Percentiles rank a stretch among this genome's conserved stretches.
phyloP scores from a whole-genome alignment of 1,284 basidiomycete species.

The Bondarzewia mesenterica region DNA sequence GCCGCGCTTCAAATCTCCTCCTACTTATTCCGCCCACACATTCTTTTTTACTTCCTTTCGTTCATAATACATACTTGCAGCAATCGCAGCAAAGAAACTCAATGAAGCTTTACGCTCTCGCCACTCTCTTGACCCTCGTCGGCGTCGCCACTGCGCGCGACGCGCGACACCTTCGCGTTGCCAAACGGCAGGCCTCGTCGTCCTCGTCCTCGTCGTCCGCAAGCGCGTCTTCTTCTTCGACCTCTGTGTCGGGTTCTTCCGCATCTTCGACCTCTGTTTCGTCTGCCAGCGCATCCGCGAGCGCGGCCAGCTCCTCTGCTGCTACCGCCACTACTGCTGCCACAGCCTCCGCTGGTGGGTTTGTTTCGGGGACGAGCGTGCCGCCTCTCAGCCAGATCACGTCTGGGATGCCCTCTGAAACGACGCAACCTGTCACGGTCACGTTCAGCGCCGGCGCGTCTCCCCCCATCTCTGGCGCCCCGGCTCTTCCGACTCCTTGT shows the following conservation, averaged over 20 bases:
- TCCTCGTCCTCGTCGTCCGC: background rate
- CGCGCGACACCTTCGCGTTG: background rate
- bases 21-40: background rate
- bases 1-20: background rate
- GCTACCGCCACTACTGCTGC: slow-evolving; percentile 17
- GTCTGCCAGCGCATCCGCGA: background rate
- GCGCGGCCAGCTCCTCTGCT: slow-evolving; percentile 9
- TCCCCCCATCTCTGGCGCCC: slow-evolving; percentile 56
- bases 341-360: slow-evolving; percentile 14
- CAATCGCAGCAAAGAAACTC: no score
- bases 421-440: slow-evolving; percentile 40
- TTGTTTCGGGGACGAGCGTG: slow-evolving; percentile 18
- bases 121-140: slow-evolving; percentile 35
- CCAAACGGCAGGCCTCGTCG: slow-evolving; percentile 1
- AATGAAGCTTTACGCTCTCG: slow-evolving; percentile 36
- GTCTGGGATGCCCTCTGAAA: slow-evolving; percentile 54
- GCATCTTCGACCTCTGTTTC: slow-evolving; percentile 12
- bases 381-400: slow-evolving; percentile 58
- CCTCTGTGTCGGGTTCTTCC: slow-evolving; percentile 11
- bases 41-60: background rate
- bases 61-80: slow-evolving; percentile 7
- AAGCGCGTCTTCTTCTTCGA: slow-evolving; percentile 15
- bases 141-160: slow-evolving; percentile 13
- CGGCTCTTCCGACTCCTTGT: slow-evolving; percentile 57
- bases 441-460: slow-evolving; percentile 53